phyloP scores from a whole-genome alignment of 2,329 filamentous ascomycete species.

The Monilinia fructicola region DNA sequence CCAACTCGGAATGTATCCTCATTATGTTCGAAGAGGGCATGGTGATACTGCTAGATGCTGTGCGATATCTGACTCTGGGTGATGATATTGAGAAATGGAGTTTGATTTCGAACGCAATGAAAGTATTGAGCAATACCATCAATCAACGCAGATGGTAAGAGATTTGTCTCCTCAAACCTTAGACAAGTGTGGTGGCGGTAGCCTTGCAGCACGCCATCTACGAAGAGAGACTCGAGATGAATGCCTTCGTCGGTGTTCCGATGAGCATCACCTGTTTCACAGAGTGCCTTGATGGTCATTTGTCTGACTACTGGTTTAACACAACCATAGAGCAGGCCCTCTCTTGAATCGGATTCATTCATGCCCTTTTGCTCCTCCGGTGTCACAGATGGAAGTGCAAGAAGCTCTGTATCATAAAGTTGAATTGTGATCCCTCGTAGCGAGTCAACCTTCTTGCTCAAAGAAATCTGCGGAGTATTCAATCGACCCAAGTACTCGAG shows the following conservation, averaged over 20 bases:
- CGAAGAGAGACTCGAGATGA: neutral
- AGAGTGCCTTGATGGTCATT: neutral
- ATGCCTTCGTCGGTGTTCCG: neutral
- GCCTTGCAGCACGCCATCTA: neutral
- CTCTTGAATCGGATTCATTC: neutral
- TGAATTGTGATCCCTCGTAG: neutral
- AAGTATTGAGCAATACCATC: constrained; percentile 8
- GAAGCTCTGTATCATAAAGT: constrained; percentile 16
- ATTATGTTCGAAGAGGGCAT: neutral
- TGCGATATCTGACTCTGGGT: neutral
- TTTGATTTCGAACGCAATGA: neutral
- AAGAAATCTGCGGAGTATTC: constrained; percentile 6
- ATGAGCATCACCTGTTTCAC: neutral
- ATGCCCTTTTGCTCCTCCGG: too few relatives aligned
- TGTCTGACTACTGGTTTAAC: constrained; percentile 12
- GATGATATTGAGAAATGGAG: neutral
- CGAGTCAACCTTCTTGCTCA: constrained; percentile 5
- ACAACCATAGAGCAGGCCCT: neutral
- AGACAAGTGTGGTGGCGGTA: neutral
- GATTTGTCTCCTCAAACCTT: constrained; percentile 1
- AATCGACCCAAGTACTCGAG: constrained; percentile 4
- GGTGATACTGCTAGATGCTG: constrained; percentile 1
- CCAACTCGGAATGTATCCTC: neutral
- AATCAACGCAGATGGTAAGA: constrained; percentile 4
- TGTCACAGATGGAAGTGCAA: neutral